A percentile compares a stretch with the other conserved stretches of the same genome.
phyloP scores from a whole-genome alignment of 2,329 filamentous ascomycete species.

The Aphanoascus verrucosus region DNA sequence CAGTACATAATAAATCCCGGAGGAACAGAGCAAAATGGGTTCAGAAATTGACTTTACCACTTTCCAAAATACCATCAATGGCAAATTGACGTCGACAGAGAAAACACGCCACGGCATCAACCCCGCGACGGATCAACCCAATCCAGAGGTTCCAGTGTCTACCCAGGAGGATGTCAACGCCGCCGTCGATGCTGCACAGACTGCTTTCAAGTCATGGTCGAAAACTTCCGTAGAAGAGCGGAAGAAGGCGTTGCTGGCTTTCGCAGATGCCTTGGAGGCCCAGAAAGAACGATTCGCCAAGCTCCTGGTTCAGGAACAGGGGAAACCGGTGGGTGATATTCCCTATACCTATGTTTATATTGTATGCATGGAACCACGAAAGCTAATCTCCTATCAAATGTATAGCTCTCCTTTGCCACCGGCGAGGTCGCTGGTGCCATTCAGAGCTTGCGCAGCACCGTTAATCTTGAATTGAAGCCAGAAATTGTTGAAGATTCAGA shows the following conservation, averaged over 20 bases:
- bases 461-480: slow-evolving; percentile 32
- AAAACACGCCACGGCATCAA: slow-evolving; percentile 42
- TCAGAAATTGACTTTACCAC: slow-evolving; percentile 20
- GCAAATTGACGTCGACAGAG: slow-evolving; percentile 36
- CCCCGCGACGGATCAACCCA: slow-evolving; percentile 41
- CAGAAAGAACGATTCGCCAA: slow-evolving; percentile 29
- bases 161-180: slow-evolving; percentile 41
- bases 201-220: slow-evolving; percentile 41
- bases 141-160: slow-evolving; percentile 43
- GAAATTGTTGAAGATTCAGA: slow-evolving; percentile 41
- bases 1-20: no score
- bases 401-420: slow-evolving; percentile 19
- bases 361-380: not conserved
- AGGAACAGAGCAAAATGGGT: slow-evolving; percentile 3
- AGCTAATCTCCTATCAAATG: not conserved
- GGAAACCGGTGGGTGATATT: slow-evolving; percentile 26
- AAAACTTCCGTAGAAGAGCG: slow-evolving; percentile 27
- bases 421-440: slow-evolving; percentile 23
- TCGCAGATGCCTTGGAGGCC: slow-evolving; percentile 27
- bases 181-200: slow-evolving; percentile 40
- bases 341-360: not conserved
- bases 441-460: slow-evolving; percentile 16
- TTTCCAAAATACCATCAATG: slow-evolving; percentile 45
- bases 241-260: slow-evolving; percentile 24
- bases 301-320: slow-evolving; percentile 35